Percentiles rank a stretch among this genome's conserved stretches.
Evolutionary conservation across 2,329 filamentous ascomycete genomes (phyloP).

Genomic region (Fusarium torreyae): DNA sequence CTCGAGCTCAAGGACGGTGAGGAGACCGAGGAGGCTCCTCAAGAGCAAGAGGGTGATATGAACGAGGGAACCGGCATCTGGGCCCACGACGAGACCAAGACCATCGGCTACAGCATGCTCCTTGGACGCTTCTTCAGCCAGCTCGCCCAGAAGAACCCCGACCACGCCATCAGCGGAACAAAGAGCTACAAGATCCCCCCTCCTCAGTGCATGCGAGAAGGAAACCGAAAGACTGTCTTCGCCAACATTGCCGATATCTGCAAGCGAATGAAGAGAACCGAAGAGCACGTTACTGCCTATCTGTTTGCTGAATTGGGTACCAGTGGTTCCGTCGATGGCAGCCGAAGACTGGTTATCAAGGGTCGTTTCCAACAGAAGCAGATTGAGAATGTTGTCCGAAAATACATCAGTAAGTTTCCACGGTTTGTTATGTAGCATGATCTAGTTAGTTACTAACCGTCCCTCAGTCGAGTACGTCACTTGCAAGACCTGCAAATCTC

Average conservation of each 20-base stretch:
- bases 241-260: conserved; percentile 99
- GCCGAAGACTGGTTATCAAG: conserved; percentile 95
- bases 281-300: conserved; percentile 98
- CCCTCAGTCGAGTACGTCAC: conserved; percentile 91
- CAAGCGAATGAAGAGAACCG: conserved; percentile 99
- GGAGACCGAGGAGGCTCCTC: conserved; percentile 63
- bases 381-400: conserved; percentile 95
- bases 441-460: conserved; percentile 50
- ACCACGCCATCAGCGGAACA: conserved; percentile 88
- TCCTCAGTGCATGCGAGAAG: conserved; percentile 98
- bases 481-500: conserved; percentile 97
- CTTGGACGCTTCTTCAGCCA: conserved; percentile 95
- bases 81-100: conserved; percentile 82
- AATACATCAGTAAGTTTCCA: conserved; percentile 85
- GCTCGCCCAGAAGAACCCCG: conserved; percentile 95
- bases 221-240: conserved; percentile 99
- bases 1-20: conserved; percentile 78
- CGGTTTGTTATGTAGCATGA: neutral
- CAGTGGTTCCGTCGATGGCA: conserved; percentile 94
- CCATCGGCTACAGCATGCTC: conserved; percentile 88
- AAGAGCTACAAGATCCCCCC: conserved; percentile 99
- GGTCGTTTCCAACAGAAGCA: conserved; percentile 99
- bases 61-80: conserved; percentile 92
- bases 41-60: conserved; percentile 80
- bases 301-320: conserved; percentile 98